Evolutionary conservation across 2,329 filamentous ascomycete species (phyloP), one percentile per base, ranked within the genome.

Genomic region (Pseudofabraea citricarpa): DNA sequence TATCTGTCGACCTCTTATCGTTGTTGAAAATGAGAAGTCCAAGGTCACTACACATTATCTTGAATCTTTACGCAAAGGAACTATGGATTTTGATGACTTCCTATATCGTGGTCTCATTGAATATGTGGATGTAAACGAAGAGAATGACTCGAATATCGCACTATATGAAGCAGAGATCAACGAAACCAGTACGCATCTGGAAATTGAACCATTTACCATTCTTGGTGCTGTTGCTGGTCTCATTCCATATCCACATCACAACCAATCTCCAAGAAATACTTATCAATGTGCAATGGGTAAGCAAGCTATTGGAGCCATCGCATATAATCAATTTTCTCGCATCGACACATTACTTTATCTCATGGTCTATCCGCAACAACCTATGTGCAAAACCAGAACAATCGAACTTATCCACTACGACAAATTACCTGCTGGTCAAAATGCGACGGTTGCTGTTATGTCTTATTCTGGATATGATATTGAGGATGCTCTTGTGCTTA

Each of bases 211-310:
- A 0, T 98, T 98, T 61, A 98, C 93, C 2, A 85, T 98, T 39
- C 77, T 98, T 12, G 93, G 93, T 20, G 93, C 93, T 36, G 93
- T 98, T 20, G 93, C 93, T 29, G 93, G 93, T 33, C 74, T 98
- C 27, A 98, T 98, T 62, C 93, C 93, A 4, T 98, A 97, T 60
- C 93, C 93, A 7, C 93, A 98, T 64, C 93, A 98, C 72, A 98
- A 98, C 66, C 93, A 98, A 65, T 98, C 94, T 13, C 93, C 93
- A 8, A 79, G 93, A 75, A 98, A 98, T 63, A 98, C 93, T 0
- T 98, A 98, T 61, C 91, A 97, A 74, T 96, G 91, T 69, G 93
- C 93, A 68, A 98, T 98, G 93, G 93, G 93, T 78, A 98, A 98
- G 70, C 93, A 98, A 85, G 93, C 93, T 29, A 97, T 98, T 63